Evolutionary conservation across 768 basidiomycete species (phyloP), one percentile per base, ranked within the genome.

Genomic region (Mycena crocata): DNA sequence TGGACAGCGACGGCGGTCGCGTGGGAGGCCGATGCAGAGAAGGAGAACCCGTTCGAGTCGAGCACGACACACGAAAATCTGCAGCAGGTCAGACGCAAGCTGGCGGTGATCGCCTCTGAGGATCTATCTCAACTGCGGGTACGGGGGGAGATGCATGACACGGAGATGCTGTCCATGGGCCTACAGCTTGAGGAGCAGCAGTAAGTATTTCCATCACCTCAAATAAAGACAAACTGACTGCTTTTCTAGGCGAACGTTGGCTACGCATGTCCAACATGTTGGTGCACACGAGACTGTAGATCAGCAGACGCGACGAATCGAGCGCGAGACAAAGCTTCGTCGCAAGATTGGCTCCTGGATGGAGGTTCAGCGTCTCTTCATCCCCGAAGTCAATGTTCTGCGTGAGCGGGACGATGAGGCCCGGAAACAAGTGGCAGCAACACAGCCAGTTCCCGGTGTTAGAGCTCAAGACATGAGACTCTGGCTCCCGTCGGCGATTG

Each of bases 401-500:
- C 57, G 64, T 2, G 49, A 28, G 4, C 13, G 19, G 7, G 52
- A 58, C 13, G 64, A 58, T 15, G 40, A 17, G 23, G 51, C 26
- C 2, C 64, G 57, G 12, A 44, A 30, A 9, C 39, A 15, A 4
- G 23, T 21, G 0, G 49, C 57, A 0, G 23, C 42, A 14, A 35
- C 44, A 23, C 37, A 65, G 42, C 49, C 56, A 14, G 21, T 54
- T 1, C 37, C 45, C 2, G 50, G 44, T 10, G 2, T 54, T 12
- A 15, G 10, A 9, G 49, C 49, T 0, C 64, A 58, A 14, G 50
- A 57, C 2, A 28, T 66, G 19, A 45, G 45, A 42, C 68, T 78
- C 1, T 75, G 69, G 70, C 56, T 78, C 15, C 77, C 76, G 2
- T 78, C 76, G 4, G 34, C 3, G 54, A 69, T 40, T 58, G 13